A percentile compares a stretch with the other conserved stretches of the same genome.
phyloP scores from a whole-genome alignment of 2,329 filamentous ascomycete genomes.

The Arachnomyces sp. region DNA sequence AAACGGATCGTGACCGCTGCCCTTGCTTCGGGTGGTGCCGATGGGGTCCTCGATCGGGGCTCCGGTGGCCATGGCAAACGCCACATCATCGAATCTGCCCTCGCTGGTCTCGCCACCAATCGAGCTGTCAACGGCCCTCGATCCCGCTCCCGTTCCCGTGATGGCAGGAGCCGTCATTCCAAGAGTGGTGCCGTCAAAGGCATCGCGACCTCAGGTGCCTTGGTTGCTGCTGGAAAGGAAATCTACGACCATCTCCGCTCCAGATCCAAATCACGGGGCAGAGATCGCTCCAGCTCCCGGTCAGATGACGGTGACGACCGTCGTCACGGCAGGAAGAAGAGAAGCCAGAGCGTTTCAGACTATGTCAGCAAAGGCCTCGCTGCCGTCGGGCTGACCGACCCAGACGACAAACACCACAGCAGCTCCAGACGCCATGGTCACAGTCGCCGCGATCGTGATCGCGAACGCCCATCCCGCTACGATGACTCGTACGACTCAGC shows the following conservation, averaged over 20 bases:
- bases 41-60: constrained; percentile 61
- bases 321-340: constrained; percentile 36
- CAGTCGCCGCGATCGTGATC: constrained; percentile 21
- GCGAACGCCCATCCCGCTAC: constrained; percentile 22
- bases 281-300: constrained; percentile 33
- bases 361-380: constrained; percentile 38
- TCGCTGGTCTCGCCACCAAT: constrained; percentile 81
- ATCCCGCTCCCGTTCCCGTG: constrained; percentile 61
- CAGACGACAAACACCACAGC: constrained; percentile 21
- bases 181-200: constrained; percentile 33
- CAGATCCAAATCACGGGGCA: constrained; percentile 32
- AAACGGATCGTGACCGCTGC: constrained; percentile 87
- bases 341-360: constrained; percentile 40
- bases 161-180: constrained; percentile 29
- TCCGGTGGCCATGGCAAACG: constrained; percentile 64
- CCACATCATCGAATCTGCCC: constrained; percentile 74
- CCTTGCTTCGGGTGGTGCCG: constrained; percentile 73
- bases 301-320: constrained; percentile 48
- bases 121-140: constrained; percentile 74
- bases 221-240: constrained; percentile 42
- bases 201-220: constrained; percentile 34
- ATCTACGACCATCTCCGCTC: constrained; percentile 37
- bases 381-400: constrained; percentile 34
- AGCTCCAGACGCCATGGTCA: constrained; percentile 23
- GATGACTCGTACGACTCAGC: constrained; percentile 32